Conservation (phyloP, 2,329 filamentous ascomycete genomes). For the Fusarium falciforme region DNA sequence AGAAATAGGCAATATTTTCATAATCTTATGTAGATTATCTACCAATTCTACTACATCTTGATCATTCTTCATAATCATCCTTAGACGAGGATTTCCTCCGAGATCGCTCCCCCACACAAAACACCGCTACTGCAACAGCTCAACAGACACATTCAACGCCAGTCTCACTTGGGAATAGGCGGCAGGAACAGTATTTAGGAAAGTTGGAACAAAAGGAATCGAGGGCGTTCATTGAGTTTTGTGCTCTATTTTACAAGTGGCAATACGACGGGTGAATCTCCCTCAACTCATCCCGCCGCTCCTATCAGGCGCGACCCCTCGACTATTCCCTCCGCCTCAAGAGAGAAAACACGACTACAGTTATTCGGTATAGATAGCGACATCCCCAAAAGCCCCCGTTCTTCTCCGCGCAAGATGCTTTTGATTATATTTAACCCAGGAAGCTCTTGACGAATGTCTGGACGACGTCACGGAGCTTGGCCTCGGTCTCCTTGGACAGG, state of each 20-base stretch:
- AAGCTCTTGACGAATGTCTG: slow-evolving; percentile 94
- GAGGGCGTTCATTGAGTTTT: slow-evolving; percentile 71
- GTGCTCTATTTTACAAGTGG: slow-evolving; percentile 73
- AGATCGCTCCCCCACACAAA: not conserved
- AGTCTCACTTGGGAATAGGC: not conserved
- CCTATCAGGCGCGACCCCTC: slow-evolving; percentile 60
- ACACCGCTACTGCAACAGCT: not conserved
- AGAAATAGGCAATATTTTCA: not conserved
- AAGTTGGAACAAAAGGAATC: slow-evolving; percentile 66
- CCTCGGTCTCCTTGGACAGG: slow-evolving; percentile 93
- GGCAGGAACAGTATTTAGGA: not conserved
- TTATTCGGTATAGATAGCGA: slow-evolving; percentile 61
- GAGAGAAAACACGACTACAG: slow-evolving; percentile 59
- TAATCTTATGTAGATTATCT: not conserved
- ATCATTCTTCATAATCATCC: not conserved
- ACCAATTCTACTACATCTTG: not conserved
- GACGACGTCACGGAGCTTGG: slow-evolving; percentile 82
- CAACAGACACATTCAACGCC: not conserved
- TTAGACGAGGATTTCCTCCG: not conserved
- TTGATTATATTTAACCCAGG: slow-evolving; percentile 62
- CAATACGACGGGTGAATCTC: slow-evolving; percentile 61
- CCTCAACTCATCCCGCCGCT: slow-evolving; percentile 57
- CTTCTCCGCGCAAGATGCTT: slow-evolving; percentile 46
- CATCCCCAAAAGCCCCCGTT: slow-evolving; percentile 51
- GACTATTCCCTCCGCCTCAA: slow-evolving; percentile 58